These are phyloP conservation scores for Colletotrichum plurivorum DNA, from an alignment of 2,329 filamentous ascomycete species.

Conservation along the genomic window DNA sequence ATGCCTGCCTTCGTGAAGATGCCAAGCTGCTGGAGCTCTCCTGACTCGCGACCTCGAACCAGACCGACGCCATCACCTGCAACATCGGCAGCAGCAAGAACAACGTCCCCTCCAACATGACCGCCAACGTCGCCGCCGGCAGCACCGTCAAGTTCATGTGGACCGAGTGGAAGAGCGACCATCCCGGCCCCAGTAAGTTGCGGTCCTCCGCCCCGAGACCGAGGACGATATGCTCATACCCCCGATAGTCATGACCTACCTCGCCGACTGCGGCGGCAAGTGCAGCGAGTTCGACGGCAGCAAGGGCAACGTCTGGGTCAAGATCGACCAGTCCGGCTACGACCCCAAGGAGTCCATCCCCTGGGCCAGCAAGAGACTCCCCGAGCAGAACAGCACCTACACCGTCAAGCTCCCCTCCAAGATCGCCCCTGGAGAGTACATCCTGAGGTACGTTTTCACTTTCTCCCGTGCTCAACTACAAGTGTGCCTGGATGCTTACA, in stretches of 20 bases:
- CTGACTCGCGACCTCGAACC: constrained; percentile 4
- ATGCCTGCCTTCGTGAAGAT: background rate
- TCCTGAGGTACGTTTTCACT: constrained; percentile 50
- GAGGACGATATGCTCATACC: background rate
- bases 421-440: constrained; percentile 61
- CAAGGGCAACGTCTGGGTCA: constrained; percentile 50
- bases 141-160: constrained; percentile 57
- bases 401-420: constrained; percentile 58
- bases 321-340: constrained; percentile 54
- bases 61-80: constrained; percentile 47
- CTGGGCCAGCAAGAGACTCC: constrained; percentile 53
- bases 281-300: constrained; percentile 42
- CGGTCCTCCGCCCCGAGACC: background rate
- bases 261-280: constrained; percentile 49
- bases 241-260: constrained; percentile 45
- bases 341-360: constrained; percentile 46
- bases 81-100: constrained; percentile 63
- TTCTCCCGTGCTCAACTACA: no score
- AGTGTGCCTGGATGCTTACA: background rate
- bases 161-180: constrained; percentile 58
- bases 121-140: constrained; percentile 56
- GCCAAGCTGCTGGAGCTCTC: background rate
- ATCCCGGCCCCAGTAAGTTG: constrained; percentile 58
- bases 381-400: constrained; percentile 50
- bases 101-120: constrained; percentile 53